Conservation (phyloP, 768 basidiomycete genomes). For the Phallus indusiatus region DNA sequence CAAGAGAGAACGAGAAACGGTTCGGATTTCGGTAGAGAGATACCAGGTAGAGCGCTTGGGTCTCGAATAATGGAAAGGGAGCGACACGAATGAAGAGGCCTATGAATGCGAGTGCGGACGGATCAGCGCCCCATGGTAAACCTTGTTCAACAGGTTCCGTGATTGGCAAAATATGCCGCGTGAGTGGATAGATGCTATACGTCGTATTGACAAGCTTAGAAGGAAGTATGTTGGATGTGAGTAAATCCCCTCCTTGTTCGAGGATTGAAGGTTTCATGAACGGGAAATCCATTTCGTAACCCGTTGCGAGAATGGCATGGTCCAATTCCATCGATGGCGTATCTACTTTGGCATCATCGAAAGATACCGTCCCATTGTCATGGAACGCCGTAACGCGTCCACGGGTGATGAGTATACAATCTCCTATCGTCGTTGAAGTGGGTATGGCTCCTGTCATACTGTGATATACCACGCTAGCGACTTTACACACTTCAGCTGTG, state of each 20-base stretch:
- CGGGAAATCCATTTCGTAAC: slow-evolving; percentile 56
- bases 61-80: slow-evolving; percentile 73
- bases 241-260: slow-evolving; percentile 22
- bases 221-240: slow-evolving; percentile 33
- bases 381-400: slow-evolving; percentile 1
- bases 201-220: slow-evolving; percentile 51
- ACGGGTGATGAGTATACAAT: slow-evolving; percentile 14
- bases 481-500: slow-evolving; percentile 41
- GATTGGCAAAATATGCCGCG: slow-evolving; percentile 60
- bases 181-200: slow-evolving; percentile 61
- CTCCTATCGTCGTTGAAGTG: slow-evolving; percentile 21
- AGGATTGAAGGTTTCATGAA: slow-evolving; percentile 42
- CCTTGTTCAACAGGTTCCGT: slow-evolving; percentile 21
- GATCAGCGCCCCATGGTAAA: slow-evolving; percentile 6
- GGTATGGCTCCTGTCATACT: slow-evolving; percentile 25
- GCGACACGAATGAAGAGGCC: slow-evolving; percentile 49
- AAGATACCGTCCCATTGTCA: slow-evolving; percentile 36
- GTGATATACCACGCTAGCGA: slow-evolving; percentile 41
- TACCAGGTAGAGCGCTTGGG: slow-evolving; percentile 58
- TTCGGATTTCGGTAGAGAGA: slow-evolving; percentile 44
- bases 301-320: slow-evolving; percentile 66
- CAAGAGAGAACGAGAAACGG: slow-evolving; percentile 38
- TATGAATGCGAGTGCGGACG: slow-evolving; percentile 52
- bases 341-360: slow-evolving; percentile 52
- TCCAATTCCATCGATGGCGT: slow-evolving; percentile 33